A percentile compares a stretch with the other conserved stretches of the same genome.
Conservation (phyloP, 345 rosid genomes). For the Leavenworthia alabamica region DNA sequence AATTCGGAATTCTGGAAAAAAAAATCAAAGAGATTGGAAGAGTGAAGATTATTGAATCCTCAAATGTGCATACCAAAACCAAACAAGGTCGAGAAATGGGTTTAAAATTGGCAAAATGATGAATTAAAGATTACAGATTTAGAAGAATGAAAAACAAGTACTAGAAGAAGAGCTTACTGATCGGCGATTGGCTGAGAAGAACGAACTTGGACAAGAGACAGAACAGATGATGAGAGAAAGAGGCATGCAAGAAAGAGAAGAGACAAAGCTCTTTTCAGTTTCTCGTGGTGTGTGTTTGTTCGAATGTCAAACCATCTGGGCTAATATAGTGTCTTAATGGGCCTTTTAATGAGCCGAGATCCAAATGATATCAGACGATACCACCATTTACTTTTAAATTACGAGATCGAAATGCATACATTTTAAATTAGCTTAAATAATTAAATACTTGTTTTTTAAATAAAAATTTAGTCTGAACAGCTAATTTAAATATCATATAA, state of each 20-base stretch:
- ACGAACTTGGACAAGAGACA: not conserved
- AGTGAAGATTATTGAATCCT: conserved; percentile 18
- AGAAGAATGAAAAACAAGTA: not conserved
- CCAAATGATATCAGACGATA: not conserved
- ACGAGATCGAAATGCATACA: too few relatives aligned
- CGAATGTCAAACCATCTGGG: not conserved
- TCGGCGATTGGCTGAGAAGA: conserved; percentile 7
- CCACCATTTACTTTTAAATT: not conserved
- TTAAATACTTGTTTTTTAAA: too few relatives aligned
- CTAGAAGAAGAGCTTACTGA: conserved; percentile 11
- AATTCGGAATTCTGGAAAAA: not conserved
- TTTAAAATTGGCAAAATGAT: not conserved
- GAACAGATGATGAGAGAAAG: not conserved
- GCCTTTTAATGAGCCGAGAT: not conserved
- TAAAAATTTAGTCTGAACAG: not conserved
- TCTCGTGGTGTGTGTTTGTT: conserved; percentile 6
- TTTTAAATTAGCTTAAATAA: too few relatives aligned
- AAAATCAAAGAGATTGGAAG: not conserved
- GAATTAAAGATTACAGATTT: not conserved
- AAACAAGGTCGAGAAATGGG: conserved; percentile 3
- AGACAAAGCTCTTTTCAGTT: not conserved
- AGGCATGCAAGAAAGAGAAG: conserved; percentile 1
- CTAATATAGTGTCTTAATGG: not conserved
- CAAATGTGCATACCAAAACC: not conserved
- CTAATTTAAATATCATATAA: not conserved